These are phyloP conservation scores for Annona squamosa DNA, from an alignment of 164 flowering plant species.

Conservation along the genomic window DNA sequence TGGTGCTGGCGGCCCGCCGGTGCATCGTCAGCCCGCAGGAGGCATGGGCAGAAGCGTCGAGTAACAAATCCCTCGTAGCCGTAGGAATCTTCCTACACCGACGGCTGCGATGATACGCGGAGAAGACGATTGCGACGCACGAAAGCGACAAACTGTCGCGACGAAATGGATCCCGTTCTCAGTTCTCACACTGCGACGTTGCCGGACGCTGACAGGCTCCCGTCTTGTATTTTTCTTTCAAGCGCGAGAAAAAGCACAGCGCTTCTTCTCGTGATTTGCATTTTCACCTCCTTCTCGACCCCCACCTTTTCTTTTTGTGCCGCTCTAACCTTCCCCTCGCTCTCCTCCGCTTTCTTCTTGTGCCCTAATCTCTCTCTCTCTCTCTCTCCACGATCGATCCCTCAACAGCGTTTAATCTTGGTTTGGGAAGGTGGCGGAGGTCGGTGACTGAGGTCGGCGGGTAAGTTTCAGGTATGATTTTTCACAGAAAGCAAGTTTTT, in stretches of 20 bases:
- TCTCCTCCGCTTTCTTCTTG: background rate
- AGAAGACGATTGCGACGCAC: background rate
- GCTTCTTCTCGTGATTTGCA: constrained; percentile 30
- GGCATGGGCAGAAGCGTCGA: too few species aligned
- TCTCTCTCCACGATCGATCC: background rate
- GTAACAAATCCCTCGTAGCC: too few species aligned
- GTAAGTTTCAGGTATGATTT: constrained; percentile 9
- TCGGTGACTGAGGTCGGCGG: background rate
- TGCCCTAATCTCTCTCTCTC: constrained; percentile 4
- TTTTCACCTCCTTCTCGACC: constrained; percentile 4
- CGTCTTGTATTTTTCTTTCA: background rate
- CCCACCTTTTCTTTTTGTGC: background rate
- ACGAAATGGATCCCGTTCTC: background rate
- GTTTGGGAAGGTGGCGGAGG: background rate
- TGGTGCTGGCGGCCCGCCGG: too few species aligned
- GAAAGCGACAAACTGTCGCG: background rate
- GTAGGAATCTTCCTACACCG: background rate
- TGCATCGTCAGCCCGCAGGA: too few species aligned
- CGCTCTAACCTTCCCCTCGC: background rate
- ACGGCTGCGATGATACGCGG: background rate
- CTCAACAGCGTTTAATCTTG: background rate
- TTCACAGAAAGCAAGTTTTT: background rate
- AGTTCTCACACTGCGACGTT: background rate
- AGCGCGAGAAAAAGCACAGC: background rate
- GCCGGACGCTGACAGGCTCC: too few species aligned